Base-by-base conservation (phyloP, 2,329 filamentous ascomycete species). In the Leptographium radiaticola region DNA sequence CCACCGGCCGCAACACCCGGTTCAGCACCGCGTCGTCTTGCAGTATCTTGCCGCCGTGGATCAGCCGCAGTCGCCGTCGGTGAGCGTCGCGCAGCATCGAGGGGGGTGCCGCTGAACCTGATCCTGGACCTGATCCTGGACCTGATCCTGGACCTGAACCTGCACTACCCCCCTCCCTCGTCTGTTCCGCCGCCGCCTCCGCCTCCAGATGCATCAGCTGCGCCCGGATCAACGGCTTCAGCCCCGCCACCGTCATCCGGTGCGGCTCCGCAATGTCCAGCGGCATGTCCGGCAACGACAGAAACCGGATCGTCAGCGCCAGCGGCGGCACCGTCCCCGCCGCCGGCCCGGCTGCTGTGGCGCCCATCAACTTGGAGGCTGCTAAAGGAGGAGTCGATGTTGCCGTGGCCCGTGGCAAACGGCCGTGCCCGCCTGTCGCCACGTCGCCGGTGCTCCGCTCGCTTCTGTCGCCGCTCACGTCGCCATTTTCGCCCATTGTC, bases 221-320 rank as follows among this genome's bases (percentile, higher is more conserved):
- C 10, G 75, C 68, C 60, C 93, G 89, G 64, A 97, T 87, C 51
- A 86, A 76, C 62, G 86, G 84, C 68, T 95, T 95, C 55, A 97
- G 77, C 2, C 84, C 80, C 53, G 89, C 78, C 53, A 88, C 80
- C 44, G 88, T 88, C 12, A 85, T 89, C 36, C 75, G 74, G 49
- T 75, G 68, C 0, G 90, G 87, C 7, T 75, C 71, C 49, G 80
- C 68, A 63, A 97, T 81, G 62, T 88, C 82, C 56, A 97, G 79
- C 43, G 84, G 78, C 42, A 96, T 79, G 66, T 97, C 93, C 16
- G 89, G 84, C 55, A 91, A 78, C 1, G 88, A 83, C 56, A 84
- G 89, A 77, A 98, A 97, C 67, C 91, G 89, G 66, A 97, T 84
- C 40, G 87, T 91, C 47, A 97, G 76, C 63, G 86, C 82, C 54